Conservation (phyloP, 495 filamentous ascomycete species). For the Aspergillus olivimuriae region DNA sequence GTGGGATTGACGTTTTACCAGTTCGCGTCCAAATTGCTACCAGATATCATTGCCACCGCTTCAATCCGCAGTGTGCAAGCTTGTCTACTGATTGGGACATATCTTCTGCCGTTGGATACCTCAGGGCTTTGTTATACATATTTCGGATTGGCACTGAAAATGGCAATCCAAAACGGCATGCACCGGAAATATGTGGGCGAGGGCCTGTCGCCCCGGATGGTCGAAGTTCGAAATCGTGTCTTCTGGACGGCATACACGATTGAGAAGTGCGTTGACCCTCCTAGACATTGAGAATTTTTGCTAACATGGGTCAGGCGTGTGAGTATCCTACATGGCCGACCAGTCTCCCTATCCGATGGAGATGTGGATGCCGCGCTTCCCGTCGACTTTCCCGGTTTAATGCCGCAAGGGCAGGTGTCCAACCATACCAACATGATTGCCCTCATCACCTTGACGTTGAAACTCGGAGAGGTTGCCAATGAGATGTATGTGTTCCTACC, state of each 20-base stretch:
- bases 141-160: constrained; percentile 42
- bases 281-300: too few species aligned
- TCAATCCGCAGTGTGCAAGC: constrained; percentile 48
- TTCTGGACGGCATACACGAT: constrained; percentile 49
- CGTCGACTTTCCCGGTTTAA: constrained; percentile 36
- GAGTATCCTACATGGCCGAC: constrained; percentile 43
- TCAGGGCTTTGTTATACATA: constrained; percentile 47
- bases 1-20: constrained; percentile 49
- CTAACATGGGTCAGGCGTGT: constrained; percentile 25
- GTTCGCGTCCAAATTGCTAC: constrained; percentile 42
- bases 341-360: constrained; percentile 35
- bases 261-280: too few species aligned
- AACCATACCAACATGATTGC: constrained; percentile 44
- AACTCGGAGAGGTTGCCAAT: constrained; percentile 37
- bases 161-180: constrained; percentile 51
- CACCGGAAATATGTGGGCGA: constrained; percentile 43
- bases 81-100: constrained; percentile 44
- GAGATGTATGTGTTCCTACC: constrained; percentile 33
- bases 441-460: constrained; percentile 39
- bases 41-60: constrained; percentile 48
- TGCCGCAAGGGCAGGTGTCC: constrained; percentile 26
- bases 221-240: constrained; percentile 43
- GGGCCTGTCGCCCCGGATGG: constrained; percentile 34
- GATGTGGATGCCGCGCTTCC: constrained; percentile 45
- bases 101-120: constrained; percentile 44